These are phyloP conservation scores for Corymbia maculata DNA, from an alignment of 345 rosid genomes.

Conservation along the genomic window DNA sequence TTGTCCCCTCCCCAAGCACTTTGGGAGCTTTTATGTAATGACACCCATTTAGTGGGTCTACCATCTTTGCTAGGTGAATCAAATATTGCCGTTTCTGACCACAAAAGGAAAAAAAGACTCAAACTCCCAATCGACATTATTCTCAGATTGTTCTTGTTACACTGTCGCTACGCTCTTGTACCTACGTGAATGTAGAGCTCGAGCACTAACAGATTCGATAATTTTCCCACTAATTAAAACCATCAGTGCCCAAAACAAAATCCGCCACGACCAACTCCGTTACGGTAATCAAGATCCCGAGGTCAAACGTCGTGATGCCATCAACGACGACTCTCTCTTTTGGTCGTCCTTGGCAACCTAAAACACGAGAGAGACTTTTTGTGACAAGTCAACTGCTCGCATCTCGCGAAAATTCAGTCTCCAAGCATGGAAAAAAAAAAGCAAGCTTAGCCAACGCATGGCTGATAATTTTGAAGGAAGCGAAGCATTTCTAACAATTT, in stretches of 20 bases:
- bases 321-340: background rate
- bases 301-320: background rate
- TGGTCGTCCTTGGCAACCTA: background rate
- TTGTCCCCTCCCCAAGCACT: background rate
- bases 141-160: background rate
- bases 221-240: too few relatives aligned
- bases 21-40: background rate
- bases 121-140: background rate
- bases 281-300: background rate
- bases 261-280: background rate
- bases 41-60: background rate
- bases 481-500: background rate
- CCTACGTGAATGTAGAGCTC: too few relatives aligned
- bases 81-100: background rate
- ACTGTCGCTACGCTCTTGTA: background rate
- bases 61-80: background rate
- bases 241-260: background rate
- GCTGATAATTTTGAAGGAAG: background rate
- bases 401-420: background rate
- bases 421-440: background rate
- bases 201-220: too few relatives aligned
- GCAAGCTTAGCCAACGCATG: background rate
- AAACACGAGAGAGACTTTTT: background rate
- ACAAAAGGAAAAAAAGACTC: background rate
- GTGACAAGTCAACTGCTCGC: background rate